A percentile compares a stretch with the other conserved stretches of the same genome.
These are phyloP conservation scores for Suillus decipiens DNA, from an alignment of 768 basidiomycete genomes.

Conservation along the genomic window DNA sequence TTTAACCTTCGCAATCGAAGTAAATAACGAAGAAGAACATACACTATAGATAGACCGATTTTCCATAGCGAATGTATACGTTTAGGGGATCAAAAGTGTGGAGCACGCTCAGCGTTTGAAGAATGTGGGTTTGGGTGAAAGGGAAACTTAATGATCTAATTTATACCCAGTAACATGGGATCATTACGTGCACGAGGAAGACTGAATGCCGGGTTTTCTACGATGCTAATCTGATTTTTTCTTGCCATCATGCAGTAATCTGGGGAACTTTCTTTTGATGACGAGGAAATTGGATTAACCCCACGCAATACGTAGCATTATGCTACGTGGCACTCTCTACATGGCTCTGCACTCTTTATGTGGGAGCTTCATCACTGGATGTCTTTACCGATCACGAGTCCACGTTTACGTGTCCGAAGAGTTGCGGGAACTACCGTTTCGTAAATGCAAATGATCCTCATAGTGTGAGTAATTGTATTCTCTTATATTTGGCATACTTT, in stretches of 20 bases:
- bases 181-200: background rate
- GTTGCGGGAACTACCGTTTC: background rate
- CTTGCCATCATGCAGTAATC: background rate
- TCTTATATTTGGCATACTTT: background rate
- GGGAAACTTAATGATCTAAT: background rate
- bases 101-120: background rate
- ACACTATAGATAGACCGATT: constrained; percentile 11
- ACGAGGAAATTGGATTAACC: background rate
- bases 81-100: background rate
- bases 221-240: background rate
- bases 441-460: background rate
- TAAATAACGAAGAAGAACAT: constrained; percentile 10
- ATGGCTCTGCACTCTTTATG: background rate
- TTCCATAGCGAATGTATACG: background rate
- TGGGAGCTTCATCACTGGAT: background rate
- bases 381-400: no score
- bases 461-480: background rate
- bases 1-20: background rate
- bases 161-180: background rate
- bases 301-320: constrained; percentile 2
- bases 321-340: background rate
- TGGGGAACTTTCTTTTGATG: background rate
- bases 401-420: background rate
- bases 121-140: background rate
- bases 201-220: background rate